phyloP scores from a whole-genome alignment of 805 yeast genomes.

The Yarrowia sp. region DNA sequence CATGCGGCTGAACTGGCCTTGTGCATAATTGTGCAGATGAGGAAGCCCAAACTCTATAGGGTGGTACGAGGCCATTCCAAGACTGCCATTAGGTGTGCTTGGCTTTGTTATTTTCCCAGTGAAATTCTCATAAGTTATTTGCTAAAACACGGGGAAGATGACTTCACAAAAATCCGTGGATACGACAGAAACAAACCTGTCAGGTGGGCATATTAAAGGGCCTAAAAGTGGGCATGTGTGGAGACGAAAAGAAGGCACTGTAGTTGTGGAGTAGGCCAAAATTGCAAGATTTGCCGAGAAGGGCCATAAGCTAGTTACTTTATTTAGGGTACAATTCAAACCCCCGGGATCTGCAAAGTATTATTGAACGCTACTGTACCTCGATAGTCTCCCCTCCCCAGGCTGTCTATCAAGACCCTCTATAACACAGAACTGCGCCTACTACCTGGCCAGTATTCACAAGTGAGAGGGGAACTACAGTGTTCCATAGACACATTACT shows the following conservation, averaged over 20 bases:
- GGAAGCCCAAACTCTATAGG: neutral
- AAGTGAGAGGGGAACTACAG: too few relatives aligned
- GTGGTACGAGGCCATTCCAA: neutral
- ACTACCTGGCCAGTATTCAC: too few relatives aligned
- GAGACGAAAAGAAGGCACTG: neutral
- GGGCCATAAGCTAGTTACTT: too few relatives aligned
- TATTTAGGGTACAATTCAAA: too few relatives aligned
- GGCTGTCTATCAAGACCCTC: too few relatives aligned
- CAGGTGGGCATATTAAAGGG: neutral
- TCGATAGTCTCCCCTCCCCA: too few relatives aligned
- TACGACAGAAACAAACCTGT: neutral
- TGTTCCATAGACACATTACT: too few relatives aligned
- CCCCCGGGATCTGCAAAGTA: too few relatives aligned
- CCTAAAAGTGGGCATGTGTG: neutral
- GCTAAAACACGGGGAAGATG: neutral
- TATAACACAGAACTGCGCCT: too few relatives aligned
- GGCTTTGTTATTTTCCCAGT: neutral
- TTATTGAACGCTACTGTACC: too few relatives aligned
- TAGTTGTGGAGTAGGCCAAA: too few relatives aligned
- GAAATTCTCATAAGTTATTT: neutral
- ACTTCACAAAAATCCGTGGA: neutral
- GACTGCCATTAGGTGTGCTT: neutral
- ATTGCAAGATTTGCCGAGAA: too few relatives aligned
- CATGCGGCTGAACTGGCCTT: neutral
- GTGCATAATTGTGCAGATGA: neutral